Percentiles rank a stretch among this genome's conserved stretches.
Evolutionary conservation across 1,284 basidiomycete genomes (phyloP).

Genomic region (Sporisorium iseilematis-ciliati): DNA sequence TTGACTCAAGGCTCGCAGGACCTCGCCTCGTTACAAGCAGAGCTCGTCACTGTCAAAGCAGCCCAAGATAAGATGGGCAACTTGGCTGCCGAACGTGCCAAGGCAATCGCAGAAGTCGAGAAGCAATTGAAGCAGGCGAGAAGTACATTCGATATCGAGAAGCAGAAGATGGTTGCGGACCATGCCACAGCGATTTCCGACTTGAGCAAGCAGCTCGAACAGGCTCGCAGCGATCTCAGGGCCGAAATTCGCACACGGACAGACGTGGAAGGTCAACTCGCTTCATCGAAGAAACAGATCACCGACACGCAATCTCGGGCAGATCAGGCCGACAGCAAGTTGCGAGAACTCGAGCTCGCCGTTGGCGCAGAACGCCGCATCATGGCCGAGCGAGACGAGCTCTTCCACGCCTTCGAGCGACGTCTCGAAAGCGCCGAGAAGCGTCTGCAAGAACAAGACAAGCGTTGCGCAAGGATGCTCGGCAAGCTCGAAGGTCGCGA

Average conservation of each 20-base stretch:
- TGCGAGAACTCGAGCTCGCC: conserved; percentile 56
- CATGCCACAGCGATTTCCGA: neutral
- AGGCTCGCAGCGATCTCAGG: conserved; percentile 8
- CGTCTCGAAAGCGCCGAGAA: conserved; percentile 58
- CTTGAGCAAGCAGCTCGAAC: conserved; percentile 12
- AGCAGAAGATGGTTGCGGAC: conserved; percentile 1
- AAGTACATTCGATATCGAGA: conserved; percentile 1
- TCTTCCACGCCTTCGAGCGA: conserved; percentile 58
- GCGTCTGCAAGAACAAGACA: conserved; percentile 64
- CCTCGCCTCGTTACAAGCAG: conserved; percentile 22
- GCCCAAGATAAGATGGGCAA: conserved; percentile 2
- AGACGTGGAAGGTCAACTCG: conserved; percentile 6
- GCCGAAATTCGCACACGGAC: conserved; percentile 9
- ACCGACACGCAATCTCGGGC: conserved; percentile 10
- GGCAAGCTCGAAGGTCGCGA: conserved; percentile 68
- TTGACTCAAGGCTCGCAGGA: conserved; percentile 17
- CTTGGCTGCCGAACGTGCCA: conserved; percentile 18
- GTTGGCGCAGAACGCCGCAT: conserved; percentile 57
- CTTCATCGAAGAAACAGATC: conserved; percentile 6
- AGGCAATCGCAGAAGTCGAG: conserved; percentile 23
- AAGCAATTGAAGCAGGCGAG: conserved; percentile 17
- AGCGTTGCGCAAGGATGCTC: conserved; percentile 63
- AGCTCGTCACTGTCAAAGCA: conserved; percentile 10
- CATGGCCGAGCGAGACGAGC: conserved; percentile 56
- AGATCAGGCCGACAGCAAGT: conserved; percentile 22